Base-by-base conservation (phyloP, 2,329 filamentous ascomycete genomes). In the Neonectria neomacrospora region DNA sequence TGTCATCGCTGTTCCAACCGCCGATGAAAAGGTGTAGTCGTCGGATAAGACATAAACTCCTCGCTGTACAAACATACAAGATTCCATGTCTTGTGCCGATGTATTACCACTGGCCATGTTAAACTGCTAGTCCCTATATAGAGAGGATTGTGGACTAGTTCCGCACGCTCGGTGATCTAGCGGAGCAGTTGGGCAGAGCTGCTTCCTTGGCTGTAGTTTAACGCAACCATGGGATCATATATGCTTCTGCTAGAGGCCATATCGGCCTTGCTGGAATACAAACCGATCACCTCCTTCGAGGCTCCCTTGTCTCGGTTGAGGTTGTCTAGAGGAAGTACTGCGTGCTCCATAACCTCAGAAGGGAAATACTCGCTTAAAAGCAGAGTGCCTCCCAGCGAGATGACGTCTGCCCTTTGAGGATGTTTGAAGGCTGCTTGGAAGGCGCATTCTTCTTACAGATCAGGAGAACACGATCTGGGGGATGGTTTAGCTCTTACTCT, bases 91-190 rank as follows among this genome's bases (percentile, higher is more conserved):
- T 69, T 91, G 82, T 1, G 87, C 85, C 23, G 85, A 88, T 1
- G 91, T 93, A 72, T 84, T 90, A 34, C 90, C 91, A 32, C 88
- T 81, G n/a, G 84, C 89, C 79, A 91, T 80, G 50, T 83, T 85
- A 72, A 89, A 90, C 68, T 85, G 82, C 91, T 91, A 93, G 74
- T 93, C 89, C 37, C 84, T 80, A 73, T 93, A 93, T 0, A 88
- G 89, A 32, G 89, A 32, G 91, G 91, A 66, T 88, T 83, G 76
- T 92, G 90, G 12, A 92, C 86, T 64, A 93, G 83, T 75, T 93
- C 90, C 1, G 90, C 92, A 75, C 93, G 91, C 78, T 93, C 91
- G 0, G 90, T 91, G 37, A 93, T 79, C 76, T 87, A 93, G 48
- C 91, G 85, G 45, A 93, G 77, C 62, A 93, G 77, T 73, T 91